Evolutionary conservation across 371 early-diverging fungal species (phyloP), one percentile per base, ranked within the genome.

Genomic region (Cokeromyces recurvatus): DNA sequence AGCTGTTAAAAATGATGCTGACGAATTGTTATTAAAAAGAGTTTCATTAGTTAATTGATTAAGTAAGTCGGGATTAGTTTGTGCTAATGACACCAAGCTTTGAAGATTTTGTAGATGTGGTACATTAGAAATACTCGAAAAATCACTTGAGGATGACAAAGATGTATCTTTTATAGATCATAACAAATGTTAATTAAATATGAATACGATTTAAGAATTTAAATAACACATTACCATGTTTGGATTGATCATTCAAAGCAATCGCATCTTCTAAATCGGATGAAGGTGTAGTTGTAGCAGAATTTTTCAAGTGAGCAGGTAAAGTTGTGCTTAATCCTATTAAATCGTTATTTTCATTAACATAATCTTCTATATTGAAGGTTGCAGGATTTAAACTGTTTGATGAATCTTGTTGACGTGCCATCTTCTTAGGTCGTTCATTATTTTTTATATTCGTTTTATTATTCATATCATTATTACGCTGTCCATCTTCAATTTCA

Each of bases 11-110:
- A n/a, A n/a, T 20, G 35, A n/a, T 35, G 53, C 6, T 21, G 52
- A 22, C 37, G 27, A 29, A 15, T 34, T 34, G 10, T 4, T 42
- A 4, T 24, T 25, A 25, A 43, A 52, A 16, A 52, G 31, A 6
- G 53, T 35, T 22, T 61, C 61, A 17, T 17, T 48, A 17, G 58
- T 58, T 22, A 66, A 40, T 37, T 66, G 66, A 21, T 19, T 48
- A 3, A 61, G 19, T 12, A 66, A 27, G 3, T 46, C 53, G 4
- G 66, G 66, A 24, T 57, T 61, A 3, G 66, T 36, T 51, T 66
- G 66, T 7, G 66, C 66, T n/a, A 66, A 44, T 9, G 46, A 40
- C 17, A 66, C 61, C 16, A 66, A 38, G 14, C 21, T 47, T 37
- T 60, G 60, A 17, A 63, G 38, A 17, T 44, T 60, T 31, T 57